Base-by-base conservation (phyloP, 208 protist genomes). In the Trypanosoma avium region DNA sequence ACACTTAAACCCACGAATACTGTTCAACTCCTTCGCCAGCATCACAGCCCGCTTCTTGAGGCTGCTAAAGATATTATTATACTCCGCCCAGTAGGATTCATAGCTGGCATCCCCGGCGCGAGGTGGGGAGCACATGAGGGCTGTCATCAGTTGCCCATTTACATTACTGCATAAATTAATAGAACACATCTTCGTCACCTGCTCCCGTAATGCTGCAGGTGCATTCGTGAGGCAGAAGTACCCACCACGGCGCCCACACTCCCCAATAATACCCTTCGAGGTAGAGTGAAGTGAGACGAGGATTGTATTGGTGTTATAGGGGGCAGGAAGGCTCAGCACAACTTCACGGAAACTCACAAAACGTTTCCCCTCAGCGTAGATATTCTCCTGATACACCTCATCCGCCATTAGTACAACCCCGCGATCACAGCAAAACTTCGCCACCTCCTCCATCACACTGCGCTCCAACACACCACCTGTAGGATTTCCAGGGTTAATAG, bases 401-500 rank as follows among this genome's bases (percentile, higher is more conserved):
- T 99, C 98, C 24, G 98, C 97, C 26, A 99, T 71, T 19, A 99
- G 52, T 50, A 99, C 70, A 21, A 99, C 26, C n/a, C 61, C 52
- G 45, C 74, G 60, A 36, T 83, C 72, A 62, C 78, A 71, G 65
- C 82, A 88, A 79, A 87, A 95, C 49, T 47, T 62, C 61, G 77
- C 73, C 26, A 97, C 79, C 27, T 89, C 82, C 67, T 88, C 68
- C 75, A 98, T 97, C 54, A 89, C 76, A 22, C 67, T 40, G 32
- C 67, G 68, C 22, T 79, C 69, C 26, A 99, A 67, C 53, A 90
- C 84, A 60, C 86, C 83, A 45, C 98, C 98, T 10, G 98, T 99
- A 40, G 98, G 98, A 79, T 99, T 99, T 40, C 98, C 98, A 30
- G 99, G 98, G 79, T 99, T 99, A 72, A 99, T 99, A 36, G 99